Base-by-base conservation (phyloP, 495 filamentous ascomycete species). In the Penicillium coprophilum region DNA sequence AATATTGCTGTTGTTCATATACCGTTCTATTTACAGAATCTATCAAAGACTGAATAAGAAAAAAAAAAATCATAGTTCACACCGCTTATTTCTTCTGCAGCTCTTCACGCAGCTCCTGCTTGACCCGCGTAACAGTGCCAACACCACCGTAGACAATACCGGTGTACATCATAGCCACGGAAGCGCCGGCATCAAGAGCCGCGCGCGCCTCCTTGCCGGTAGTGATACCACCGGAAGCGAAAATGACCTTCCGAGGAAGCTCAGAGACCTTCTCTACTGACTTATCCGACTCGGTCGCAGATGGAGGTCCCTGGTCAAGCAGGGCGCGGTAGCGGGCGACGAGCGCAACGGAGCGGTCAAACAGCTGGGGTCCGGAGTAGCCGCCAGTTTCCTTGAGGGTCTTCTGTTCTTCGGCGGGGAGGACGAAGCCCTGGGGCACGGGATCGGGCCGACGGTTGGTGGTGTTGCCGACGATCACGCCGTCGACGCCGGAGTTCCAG, bases 401-500 rank as follows among this genome's bases (percentile, higher is more conserved):
- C 44, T 74, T 62, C 62, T 84, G 80, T 66, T 97, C 93, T 59
- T 82, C 83, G 4, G 73, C 58, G 0, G 86, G 82, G 15, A 94
- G 75, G 34, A 74, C 69, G 52, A 85, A 83, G 8, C 84, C 86
- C 32, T 79, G 66, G 13, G 90, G 84, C 9, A 89, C 65, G n/a
- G 89, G 71, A 4, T 82, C 84, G 2, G 87, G 83, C 12, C 94
- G 81, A 55, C 82, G 80, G 71, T 91, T 96, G 3, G 94, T 98
- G 0, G 94, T 98, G 72, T 98, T 98, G 0, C 91, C 93, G n/a
- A 98, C 93, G 62, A 97, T 96, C 5, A 98, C 86, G 0, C 94
- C 94, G 57, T 96, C 91, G 5, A 97, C 91, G 10, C 92, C 92
- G 41, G 88, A 86, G 39, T 80, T 79, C 80, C 85, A 88, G 34